Evolutionary conservation across 2,329 filamentous ascomycete genomes (phyloP), one percentile per base, ranked within the genome.

Genomic region (Trichoderma breve): DNA sequence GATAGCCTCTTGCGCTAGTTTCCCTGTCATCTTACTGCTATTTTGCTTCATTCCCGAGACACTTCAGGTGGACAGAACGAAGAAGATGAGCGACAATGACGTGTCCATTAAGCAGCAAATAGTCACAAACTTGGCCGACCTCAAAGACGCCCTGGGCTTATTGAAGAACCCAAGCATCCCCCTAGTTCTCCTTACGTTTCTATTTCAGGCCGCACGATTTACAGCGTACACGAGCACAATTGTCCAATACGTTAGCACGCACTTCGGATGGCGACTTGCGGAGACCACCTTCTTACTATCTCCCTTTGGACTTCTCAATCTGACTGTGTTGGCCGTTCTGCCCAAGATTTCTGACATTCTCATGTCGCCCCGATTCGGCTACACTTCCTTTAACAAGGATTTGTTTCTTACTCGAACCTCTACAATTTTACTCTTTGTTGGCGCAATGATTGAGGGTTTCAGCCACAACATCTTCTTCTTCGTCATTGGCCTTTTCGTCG

Each of bases 211-310:
- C 47, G 81, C 83, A 12, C 75, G 83, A n/a, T 76, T 77, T 66
- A 74, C 78, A 0, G 80, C 81, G 6, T 80, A 82, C 73, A 78
- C 79, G 14, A 76, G 75, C 7, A 82, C 79, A 0, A 75, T 85
- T 34, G 76, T 80, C 5, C 83, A 85, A 75, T 83, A 83, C 53
- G 75, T 85, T 69, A 84, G 82, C 79, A 84, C 83, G 70, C 77
- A 84, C 71, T 85, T 84, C 60, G 79, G 79, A 63, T 85, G 83
- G 83, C 80, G 76, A 24, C 78, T 85, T 32, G 82, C 81, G 21
- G 78, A 84, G 70, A 81, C 80, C 0, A 83, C 81, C 71, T 79
- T 84, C 70, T 77, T 85, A 34, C 77, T 84, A 8, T 83, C 83
- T 1, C 81, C 83, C 0, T 72, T 83, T 4, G 83, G 83, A 24